Percentiles rank a stretch among this genome's conserved stretches.
Evolutionary conservation across 345 rosid genomes (phyloP).

Genomic region (Eucalyptus marginata): DNA sequence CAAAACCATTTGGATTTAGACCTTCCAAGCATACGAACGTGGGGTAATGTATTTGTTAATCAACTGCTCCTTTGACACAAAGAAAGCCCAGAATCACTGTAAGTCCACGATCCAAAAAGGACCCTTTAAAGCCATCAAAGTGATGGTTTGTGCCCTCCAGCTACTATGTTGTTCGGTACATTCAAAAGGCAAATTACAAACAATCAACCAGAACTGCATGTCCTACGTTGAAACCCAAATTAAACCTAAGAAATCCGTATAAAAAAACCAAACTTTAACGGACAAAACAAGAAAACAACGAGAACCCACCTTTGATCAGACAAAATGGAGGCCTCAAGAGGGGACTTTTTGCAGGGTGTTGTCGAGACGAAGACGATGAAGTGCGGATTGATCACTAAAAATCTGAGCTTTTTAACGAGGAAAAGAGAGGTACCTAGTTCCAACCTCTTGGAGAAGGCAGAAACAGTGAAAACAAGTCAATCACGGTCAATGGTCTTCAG

Average conservation of each 20-base stretch:
- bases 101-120: background rate
- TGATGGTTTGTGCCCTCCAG: background rate
- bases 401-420: background rate
- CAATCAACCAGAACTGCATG: background rate
- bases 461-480: background rate
- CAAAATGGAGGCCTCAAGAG: background rate
- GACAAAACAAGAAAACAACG: background rate
- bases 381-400: background rate
- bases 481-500: background rate
- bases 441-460: background rate
- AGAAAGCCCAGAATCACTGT: background rate
- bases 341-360: background rate
- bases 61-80: background rate
- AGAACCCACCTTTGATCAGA: background rate
- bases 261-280: background rate
- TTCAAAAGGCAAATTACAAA: background rate
- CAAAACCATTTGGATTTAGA: background rate
- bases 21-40: background rate
- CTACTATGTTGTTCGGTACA: background rate
- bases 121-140: background rate
- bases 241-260: background rate
- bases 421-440: fast-evolving
- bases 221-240: background rate
- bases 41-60: background rate
- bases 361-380: background rate